Evolutionary conservation across 176 grass and related monocot genomes (phyloP).

Genomic region (Phyllostachys edulis): DNA sequence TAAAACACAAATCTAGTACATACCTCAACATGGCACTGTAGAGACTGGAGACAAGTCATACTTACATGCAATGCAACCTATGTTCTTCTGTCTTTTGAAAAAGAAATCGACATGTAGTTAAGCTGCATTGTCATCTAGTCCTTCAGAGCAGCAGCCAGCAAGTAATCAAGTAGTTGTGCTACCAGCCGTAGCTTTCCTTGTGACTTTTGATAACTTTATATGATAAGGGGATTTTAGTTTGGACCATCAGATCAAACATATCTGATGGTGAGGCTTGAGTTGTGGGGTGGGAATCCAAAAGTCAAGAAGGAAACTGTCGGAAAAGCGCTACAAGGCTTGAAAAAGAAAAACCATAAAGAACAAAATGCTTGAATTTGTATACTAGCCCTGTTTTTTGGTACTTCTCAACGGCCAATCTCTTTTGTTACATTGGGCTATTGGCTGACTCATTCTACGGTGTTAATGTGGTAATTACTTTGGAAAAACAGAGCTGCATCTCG

Average conservation of each 20-base stretch:
- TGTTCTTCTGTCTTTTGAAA: not conserved
- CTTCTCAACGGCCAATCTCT: conserved; percentile 25
- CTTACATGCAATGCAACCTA: not conserved
- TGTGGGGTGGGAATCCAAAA: not conserved
- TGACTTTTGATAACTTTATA: not conserved
- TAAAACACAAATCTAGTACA: not conserved
- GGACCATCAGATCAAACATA: conserved; percentile 3
- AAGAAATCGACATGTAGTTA: not conserved
- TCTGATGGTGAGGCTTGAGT: not conserved
- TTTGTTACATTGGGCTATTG: not conserved
- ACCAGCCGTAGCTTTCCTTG: not conserved
- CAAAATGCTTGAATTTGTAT: not conserved
- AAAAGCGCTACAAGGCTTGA: not conserved
- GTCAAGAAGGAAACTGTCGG: not conserved
- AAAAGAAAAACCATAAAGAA: not conserved
- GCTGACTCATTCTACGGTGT: conserved; percentile 7
- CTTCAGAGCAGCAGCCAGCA: not conserved
- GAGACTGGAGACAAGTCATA: not conserved
- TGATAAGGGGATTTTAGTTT: not conserved
- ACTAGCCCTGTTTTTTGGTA: not conserved
- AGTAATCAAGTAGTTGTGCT: not conserved
- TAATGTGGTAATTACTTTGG: conserved; percentile 22
- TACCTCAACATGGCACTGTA: not conserved
- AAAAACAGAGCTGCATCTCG: conserved; percentile 76
- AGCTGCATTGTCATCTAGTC: not conserved